phyloP scores from a whole-genome alignment of 2,329 filamentous ascomycete genomes.

The Hypoxylon sp. region DNA sequence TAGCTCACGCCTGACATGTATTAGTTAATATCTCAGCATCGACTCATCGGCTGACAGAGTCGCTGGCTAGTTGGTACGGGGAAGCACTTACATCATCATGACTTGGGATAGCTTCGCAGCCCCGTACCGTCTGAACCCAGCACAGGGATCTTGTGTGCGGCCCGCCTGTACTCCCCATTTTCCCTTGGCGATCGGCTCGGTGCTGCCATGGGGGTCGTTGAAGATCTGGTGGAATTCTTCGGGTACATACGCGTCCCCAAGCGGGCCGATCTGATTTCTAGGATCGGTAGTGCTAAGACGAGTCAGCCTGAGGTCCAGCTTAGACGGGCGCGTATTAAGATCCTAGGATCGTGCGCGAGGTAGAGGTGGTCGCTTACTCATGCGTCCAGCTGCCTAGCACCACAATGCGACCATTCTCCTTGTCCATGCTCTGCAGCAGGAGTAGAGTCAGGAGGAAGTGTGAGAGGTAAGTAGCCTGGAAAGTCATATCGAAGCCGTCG shows the following conservation, averaged over 20 bases:
- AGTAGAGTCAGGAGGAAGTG: slow-evolving; percentile 53
- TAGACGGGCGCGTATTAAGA: background rate
- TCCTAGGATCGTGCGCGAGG: background rate
- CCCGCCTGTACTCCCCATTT: slow-evolving; percentile 36
- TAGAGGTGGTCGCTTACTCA: slow-evolving; percentile 44
- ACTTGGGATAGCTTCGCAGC: slow-evolving; percentile 45
- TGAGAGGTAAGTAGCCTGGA: slow-evolving; percentile 51
- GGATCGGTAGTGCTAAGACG: slow-evolving; percentile 26
- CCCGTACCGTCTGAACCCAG: slow-evolving; percentile 47
- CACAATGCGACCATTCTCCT: slow-evolving; percentile 49
- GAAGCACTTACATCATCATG: slow-evolving; percentile 45
- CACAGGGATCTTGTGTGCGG: slow-evolving; percentile 20
- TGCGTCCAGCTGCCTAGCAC: slow-evolving; percentile 51
- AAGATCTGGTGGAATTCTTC: slow-evolving; percentile 39
- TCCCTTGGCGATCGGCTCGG: slow-evolving; percentile 39
- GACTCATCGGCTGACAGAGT: background rate
- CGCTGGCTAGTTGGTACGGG: background rate
- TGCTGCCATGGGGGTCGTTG: slow-evolving; percentile 28
- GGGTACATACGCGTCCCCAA: slow-evolving; percentile 8
- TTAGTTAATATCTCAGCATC: background rate
- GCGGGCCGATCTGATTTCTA: slow-evolving; percentile 32
- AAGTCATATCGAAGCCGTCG: slow-evolving; percentile 53
- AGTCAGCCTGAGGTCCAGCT: background rate
- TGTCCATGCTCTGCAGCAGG: slow-evolving; percentile 53
- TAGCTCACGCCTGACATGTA: slow-evolving; percentile 42